Base-by-base conservation (phyloP, 2,329 filamentous ascomycete species). In the Trichothecium roseum region DNA sequence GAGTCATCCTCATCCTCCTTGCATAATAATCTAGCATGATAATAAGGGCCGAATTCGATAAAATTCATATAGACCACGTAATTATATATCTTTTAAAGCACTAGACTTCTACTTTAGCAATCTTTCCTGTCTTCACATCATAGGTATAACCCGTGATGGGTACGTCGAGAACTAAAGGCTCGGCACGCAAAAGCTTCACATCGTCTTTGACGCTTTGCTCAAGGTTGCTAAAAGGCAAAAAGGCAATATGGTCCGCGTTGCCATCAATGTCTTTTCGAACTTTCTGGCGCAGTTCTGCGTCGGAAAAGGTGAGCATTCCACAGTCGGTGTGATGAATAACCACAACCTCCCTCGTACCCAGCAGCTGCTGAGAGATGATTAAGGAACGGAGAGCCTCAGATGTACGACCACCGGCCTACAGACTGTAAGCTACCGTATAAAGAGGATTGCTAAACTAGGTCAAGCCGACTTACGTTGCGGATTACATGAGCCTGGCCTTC, bases 401-500 rank as follows among this genome's bases (percentile, higher is more conserved):
- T 2, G 74, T 78, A 13, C 70, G 76, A 1, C 66, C 82, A 3
- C 80, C 80, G 8, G 78, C 20, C 20, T 24, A 24, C 10, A 10
- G 6, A 24, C 6, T 24, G 10, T 24, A 10, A 24, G 10, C 10
- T 24, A 24, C 6, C 20, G 6, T 24, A 24, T 24, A 24, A n/a
- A n/a, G n/a, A n/a, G n/a, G n/a, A n/a, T n/a, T n/a, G n/a, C n/a
- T n/a, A n/a, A n/a, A n/a, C n/a, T n/a, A n/a, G n/a, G n/a, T n/a
- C n/a, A n/a, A n/a, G n/a, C n/a, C n/a, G n/a, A 24, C 20, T 6
- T 10, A 24, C 81, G 44, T 87, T 88, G 39, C 83, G 75, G 40
- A 87, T 80, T 22, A 87, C 74, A 55, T 91, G 84, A 1, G 84
- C 84, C 43, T 87, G 81, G 28, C 84, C 84, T 14, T 84, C 69